Percentiles rank a stretch among this genome's conserved stretches.
phyloP scores from a whole-genome alignment of 2,329 filamentous ascomycete genomes.

The Dothideomycetes sp. region DNA sequence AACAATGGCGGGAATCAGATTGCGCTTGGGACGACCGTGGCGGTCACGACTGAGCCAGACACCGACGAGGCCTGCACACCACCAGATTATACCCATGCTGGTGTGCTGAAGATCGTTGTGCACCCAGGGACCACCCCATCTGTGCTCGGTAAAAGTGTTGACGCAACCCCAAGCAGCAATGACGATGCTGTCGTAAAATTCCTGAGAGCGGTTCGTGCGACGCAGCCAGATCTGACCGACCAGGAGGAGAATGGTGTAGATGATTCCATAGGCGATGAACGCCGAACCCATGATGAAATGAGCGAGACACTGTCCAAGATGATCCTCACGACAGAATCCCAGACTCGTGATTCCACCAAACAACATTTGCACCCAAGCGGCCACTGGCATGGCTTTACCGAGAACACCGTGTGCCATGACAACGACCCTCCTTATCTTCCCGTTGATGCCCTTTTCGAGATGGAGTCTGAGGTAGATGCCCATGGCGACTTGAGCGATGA shows the following conservation, averaged over 20 bases:
- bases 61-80: slow-evolving; percentile 82
- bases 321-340: slow-evolving; percentile 87
- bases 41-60: slow-evolving; percentile 84
- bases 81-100: slow-evolving; percentile 99
- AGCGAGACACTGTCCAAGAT: slow-evolving; percentile 82
- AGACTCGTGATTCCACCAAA: slow-evolving; percentile 89
- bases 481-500: slow-evolving; percentile 66
- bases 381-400: slow-evolving; percentile 78
- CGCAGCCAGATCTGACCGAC: slow-evolving; percentile 84
- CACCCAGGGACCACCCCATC: slow-evolving; percentile 83
- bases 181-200: slow-evolving; percentile 88
- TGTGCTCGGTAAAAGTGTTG: slow-evolving; percentile 96
- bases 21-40: slow-evolving; percentile 78
- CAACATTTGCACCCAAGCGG: slow-evolving; percentile 87
- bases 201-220: slow-evolving; percentile 75
- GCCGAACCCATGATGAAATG: slow-evolving; percentile 99
- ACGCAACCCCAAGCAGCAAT: slow-evolving; percentile 94
- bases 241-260: slow-evolving; percentile 76
- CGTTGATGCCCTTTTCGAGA: slow-evolving; percentile 74
- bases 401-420: slow-evolving; percentile 69
- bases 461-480: slow-evolving; percentile 86
- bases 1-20: slow-evolving; percentile 85
- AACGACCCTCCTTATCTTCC: slow-evolving; percentile 61
- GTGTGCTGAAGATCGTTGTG: slow-evolving; percentile 95
- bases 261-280: slow-evolving; percentile 86